Percentiles rank a stretch among this genome's conserved stretches.
Evolutionary conservation across 257 asterid genomes (phyloP).

Genomic region (Capsicum baccatum): DNA sequence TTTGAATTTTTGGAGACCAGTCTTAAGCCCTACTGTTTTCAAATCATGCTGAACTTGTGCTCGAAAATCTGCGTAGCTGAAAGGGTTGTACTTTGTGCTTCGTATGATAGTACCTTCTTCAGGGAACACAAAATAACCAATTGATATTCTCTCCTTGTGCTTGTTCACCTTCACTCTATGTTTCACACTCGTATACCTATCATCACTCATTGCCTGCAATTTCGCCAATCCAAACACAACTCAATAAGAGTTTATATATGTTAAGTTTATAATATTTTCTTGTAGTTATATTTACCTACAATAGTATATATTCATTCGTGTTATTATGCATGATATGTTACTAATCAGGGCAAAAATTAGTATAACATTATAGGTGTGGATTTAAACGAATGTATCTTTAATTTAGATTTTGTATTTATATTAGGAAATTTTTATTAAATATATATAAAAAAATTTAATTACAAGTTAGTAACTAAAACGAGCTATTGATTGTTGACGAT

Average conservation of each 20-base stretch:
- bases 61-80: constrained; percentile 72
- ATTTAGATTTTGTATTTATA: too few species aligned
- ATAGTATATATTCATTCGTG: too few species aligned
- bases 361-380: not conserved
- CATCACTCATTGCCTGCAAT: constrained; percentile 73
- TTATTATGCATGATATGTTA: too few species aligned
- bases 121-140: constrained; percentile 83
- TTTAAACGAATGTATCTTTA: too few species aligned
- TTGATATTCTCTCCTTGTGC: constrained; percentile 67
- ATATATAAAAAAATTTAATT: too few species aligned
- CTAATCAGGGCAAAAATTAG: too few species aligned
- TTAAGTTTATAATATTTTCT: too few species aligned
- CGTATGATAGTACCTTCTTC: constrained; percentile 60
- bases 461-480: too few species aligned
- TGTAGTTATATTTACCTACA: too few species aligned
- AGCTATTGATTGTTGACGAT: too few species aligned
- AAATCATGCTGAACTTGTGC: constrained; percentile 64
- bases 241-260: not conserved
- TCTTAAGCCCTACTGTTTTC: constrained; percentile 67
- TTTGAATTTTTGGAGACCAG: constrained; percentile 70
- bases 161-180: constrained; percentile 76
- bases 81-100: constrained; percentile 74
- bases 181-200: constrained; percentile 56
- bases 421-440: too few species aligned
- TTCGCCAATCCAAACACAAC: not conserved